Conservation (phyloP, 1,284 basidiomycete species). For the Ganoderma sinense region DNA sequence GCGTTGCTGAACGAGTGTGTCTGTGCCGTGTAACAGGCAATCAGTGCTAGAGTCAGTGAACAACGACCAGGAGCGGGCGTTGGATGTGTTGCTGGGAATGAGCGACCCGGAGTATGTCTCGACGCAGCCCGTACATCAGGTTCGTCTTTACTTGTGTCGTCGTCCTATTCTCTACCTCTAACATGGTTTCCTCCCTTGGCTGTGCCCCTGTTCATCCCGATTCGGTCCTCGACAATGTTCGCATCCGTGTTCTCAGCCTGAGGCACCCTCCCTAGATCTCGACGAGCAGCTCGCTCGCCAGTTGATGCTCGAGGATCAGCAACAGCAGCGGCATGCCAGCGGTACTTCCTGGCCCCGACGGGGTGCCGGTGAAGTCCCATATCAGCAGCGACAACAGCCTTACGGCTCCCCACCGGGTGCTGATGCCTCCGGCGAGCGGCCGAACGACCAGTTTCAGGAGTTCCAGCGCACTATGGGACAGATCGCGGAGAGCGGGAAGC, state of each 20-base stretch:
- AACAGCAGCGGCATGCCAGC: slow-evolving; percentile 40
- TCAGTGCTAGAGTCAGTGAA: slow-evolving; percentile 73
- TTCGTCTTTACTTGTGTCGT: slow-evolving; percentile 25
- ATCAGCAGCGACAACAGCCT: slow-evolving; percentile 33
- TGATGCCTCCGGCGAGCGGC: not conserved
- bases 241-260: slow-evolving; percentile 10
- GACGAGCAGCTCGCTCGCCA: slow-evolving; percentile 80
- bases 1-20: not conserved
- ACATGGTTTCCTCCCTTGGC: not conserved
- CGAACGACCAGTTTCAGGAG: slow-evolving; percentile 53
- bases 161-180: not conserved
- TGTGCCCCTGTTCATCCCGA: not conserved
- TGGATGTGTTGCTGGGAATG: slow-evolving; percentile 81
- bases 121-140: slow-evolving; percentile 30
- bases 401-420: slow-evolving; percentile 8
- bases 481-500: slow-evolving; percentile 82
- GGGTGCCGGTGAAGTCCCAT: slow-evolving; percentile 30
- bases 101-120: slow-evolving; percentile 77
- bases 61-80: slow-evolving; percentile 72
- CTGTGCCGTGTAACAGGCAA: slow-evolving; percentile 47
- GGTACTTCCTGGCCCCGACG: slow-evolving; percentile 36
- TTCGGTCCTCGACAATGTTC: not conserved
- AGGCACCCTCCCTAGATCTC: slow-evolving; percentile 48
- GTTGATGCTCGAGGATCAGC: slow-evolving; percentile 72
- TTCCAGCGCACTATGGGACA: slow-evolving; percentile 76